phyloP scores from a whole-genome alignment of 805 yeast species.

The Tetrapisispora nanseiensis region DNA sequence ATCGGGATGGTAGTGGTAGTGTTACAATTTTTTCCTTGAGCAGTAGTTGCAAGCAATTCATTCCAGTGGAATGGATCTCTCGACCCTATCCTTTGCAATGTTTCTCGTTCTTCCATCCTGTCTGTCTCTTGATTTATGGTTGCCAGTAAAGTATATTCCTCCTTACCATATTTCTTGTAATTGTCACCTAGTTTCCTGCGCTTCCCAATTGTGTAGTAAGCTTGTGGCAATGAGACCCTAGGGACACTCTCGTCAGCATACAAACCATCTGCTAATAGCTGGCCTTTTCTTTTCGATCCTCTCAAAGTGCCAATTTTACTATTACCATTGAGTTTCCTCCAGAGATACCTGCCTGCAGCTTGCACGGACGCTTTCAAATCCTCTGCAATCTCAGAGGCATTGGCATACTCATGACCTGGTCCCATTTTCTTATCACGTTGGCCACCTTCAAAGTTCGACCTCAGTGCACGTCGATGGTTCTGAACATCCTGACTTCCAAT shows the following conservation, averaged over 20 bases:
- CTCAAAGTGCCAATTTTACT: not conserved
- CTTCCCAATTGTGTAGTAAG: not conserved
- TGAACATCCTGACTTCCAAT: constrained; percentile 4
- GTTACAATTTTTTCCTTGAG: not conserved
- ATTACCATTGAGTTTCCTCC: constrained; percentile 4
- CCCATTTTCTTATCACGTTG: not conserved
- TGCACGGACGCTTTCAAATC: constrained; percentile 6
- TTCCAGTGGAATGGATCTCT: constrained; percentile 27
- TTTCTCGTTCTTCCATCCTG: not conserved
- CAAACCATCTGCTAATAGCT: not conserved
- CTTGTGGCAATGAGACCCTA: not conserved
- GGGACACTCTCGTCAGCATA: no score
- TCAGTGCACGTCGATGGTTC: not conserved
- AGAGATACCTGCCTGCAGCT: constrained; percentile 10
- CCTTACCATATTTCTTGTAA: not conserved
- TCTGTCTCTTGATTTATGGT: not conserved
- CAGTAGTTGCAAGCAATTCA: constrained; percentile 11
- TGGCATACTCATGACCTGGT: not conserved
- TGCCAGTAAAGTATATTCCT: not conserved
- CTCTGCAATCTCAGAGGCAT: constrained; percentile 1
- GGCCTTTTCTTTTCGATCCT: not conserved
- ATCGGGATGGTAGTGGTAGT: not conserved
- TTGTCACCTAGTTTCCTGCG: not conserved
- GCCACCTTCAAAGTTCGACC: not conserved
- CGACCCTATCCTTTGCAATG: not conserved